These are phyloP conservation scores for Lagenaria siceraria DNA, from an alignment of 306 rosid genomes.

Conservation along the genomic window DNA sequence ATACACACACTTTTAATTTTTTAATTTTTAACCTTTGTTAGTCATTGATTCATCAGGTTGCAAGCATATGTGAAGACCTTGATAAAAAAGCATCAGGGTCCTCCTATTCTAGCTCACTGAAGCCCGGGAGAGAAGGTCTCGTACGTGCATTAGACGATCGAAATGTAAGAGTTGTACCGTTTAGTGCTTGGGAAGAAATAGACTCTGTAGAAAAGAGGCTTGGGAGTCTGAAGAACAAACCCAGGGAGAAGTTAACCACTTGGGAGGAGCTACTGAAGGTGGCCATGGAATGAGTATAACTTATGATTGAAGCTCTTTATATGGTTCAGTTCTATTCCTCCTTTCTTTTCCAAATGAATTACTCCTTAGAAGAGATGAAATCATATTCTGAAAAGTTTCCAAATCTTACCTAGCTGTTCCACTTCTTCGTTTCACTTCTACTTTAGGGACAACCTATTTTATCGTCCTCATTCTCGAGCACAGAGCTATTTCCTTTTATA, in stretches of 20 bases:
- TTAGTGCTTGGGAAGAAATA: slow-evolving; percentile 64
- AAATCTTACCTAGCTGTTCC: background rate
- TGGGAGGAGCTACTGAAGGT: slow-evolving; percentile 51
- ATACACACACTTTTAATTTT: background rate
- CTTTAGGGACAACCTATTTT: background rate
- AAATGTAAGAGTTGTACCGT: slow-evolving; percentile 40
- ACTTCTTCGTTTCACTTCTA: background rate
- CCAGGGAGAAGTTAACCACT: slow-evolving; percentile 57
- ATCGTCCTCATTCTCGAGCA: background rate
- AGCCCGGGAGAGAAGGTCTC: slow-evolving; percentile 69
- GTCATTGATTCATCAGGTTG: slow-evolving; percentile 37
- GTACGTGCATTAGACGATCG: slow-evolving; percentile 39
- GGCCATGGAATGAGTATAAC: slow-evolving; percentile 13
- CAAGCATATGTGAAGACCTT: slow-evolving; percentile 65
- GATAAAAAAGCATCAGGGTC: slow-evolving; percentile 28
- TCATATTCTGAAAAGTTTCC: background rate
- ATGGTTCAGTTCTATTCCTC: background rate
- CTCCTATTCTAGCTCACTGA: slow-evolving; percentile 21
- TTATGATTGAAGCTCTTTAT: background rate
- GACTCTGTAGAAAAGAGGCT: slow-evolving; percentile 62
- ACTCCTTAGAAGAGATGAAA: background rate
- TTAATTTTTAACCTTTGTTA: background rate
- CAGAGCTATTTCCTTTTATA: background rate
- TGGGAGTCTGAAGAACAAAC: slow-evolving; percentile 48
- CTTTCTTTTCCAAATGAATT: background rate